Conservation (phyloP, 805 yeast species). For the Isabelozyma gotoi region DNA sequence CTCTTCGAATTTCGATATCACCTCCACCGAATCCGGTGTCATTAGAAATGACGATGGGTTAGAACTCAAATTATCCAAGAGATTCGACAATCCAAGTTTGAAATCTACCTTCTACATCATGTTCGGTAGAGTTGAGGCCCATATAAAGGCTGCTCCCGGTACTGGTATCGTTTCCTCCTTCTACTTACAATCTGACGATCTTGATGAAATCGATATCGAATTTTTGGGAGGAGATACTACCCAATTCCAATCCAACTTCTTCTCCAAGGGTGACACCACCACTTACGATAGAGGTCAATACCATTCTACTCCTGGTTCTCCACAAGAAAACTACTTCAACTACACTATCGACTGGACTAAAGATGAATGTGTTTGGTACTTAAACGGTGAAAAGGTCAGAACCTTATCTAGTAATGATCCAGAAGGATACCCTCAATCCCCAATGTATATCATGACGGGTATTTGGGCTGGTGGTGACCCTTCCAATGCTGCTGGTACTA, state of each 20-base stretch:
- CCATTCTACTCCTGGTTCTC: conserved; percentile 52
- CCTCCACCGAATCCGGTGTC: conserved; percentile 35
- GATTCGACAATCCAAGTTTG: conserved; percentile 74
- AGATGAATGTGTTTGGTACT: conserved; percentile 60
- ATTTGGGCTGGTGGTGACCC: conserved; percentile 83
- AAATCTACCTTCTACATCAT: conserved; percentile 76
- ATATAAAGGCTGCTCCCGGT: conserved; percentile 70
- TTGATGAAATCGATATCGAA: conserved; percentile 86
- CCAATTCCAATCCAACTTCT: conserved; percentile 75
- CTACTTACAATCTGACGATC: conserved; percentile 74
- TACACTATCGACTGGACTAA: conserved; percentile 84
- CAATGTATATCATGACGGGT: conserved; percentile 69
- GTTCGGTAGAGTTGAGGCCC: conserved; percentile 79
- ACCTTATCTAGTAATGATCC: conserved; percentile 51
- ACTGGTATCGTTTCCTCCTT: conserved; percentile 77
- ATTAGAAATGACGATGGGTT: conserved; percentile 54
- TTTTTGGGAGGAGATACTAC: conserved; percentile 78
- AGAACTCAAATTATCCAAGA: conserved; percentile 51
- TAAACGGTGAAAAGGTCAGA: conserved; percentile 69
- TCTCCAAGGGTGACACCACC: conserved; percentile 73
- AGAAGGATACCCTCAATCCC: conserved; percentile 83
- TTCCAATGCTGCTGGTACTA: conserved; percentile 60
- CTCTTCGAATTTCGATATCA: conserved; percentile 42
- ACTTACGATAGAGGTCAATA: conserved; percentile 79
- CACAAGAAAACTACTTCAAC: conserved; percentile 62